Evolutionary conservation across 208 protist species (phyloP).

Genomic region (Porcisia hertigi): DNA sequence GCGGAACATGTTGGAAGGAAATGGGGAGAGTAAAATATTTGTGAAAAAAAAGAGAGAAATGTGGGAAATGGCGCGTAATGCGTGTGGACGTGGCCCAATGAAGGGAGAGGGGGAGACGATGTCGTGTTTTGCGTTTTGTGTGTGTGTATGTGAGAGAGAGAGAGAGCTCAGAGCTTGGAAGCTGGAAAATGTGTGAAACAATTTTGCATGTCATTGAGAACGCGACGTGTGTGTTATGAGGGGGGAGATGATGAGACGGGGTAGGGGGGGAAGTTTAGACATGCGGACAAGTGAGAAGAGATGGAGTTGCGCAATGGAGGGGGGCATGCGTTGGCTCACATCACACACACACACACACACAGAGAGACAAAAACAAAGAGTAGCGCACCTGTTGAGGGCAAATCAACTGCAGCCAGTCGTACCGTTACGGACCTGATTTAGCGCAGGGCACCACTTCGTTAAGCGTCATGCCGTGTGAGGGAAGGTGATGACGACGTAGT

Average conservation of each 20-base stretch:
- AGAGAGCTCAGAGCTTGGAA: neutral
- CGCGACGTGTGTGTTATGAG: neutral
- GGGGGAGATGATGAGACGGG: neutral
- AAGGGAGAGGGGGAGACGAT: neutral
- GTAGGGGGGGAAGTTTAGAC: neutral
- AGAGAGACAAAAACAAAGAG: neutral
- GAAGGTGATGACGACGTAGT: neutral
- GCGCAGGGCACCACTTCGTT: neutral
- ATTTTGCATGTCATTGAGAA: neutral
- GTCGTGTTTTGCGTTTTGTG: neutral
- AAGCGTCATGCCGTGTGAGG: neutral
- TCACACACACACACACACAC: neutral
- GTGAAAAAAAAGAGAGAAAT: neutral
- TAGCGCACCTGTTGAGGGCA: neutral
- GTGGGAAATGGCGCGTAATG: neutral
- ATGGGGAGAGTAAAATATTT: neutral
- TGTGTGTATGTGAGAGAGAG: too few species aligned
- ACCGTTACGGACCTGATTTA: neutral
- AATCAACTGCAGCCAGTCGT: too few species aligned
- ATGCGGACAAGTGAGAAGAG: neutral
- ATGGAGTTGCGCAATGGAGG: neutral
- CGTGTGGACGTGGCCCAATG: neutral
- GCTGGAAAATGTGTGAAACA: neutral
- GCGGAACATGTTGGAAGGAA: conserved; percentile 64
- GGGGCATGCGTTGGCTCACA: neutral